Conservation (phyloP, 768 basidiomycete species). For the Lactarius psammicola region DNA sequence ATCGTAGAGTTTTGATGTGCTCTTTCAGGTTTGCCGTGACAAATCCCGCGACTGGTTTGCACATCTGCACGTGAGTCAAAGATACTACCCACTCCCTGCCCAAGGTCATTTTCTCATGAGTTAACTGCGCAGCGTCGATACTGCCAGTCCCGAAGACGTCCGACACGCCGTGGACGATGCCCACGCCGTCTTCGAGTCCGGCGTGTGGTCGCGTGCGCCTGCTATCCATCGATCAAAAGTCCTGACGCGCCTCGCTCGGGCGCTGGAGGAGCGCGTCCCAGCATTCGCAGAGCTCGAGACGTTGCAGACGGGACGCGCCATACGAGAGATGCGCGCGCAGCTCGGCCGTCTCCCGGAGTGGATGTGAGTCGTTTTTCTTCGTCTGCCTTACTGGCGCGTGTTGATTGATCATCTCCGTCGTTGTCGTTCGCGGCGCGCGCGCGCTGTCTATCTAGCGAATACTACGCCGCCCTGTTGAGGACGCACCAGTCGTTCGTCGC, state of each 20-base stretch:
- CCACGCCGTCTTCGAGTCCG: conserved; percentile 59
- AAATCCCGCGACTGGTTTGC: conserved; percentile 69
- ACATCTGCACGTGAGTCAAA: conserved; percentile 49
- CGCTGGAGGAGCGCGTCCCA: conserved; percentile 55
- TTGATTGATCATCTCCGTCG: not conserved
- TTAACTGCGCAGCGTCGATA: conserved; percentile 46
- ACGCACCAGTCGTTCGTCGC: conserved; percentile 69
- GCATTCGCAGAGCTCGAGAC: conserved; percentile 66
- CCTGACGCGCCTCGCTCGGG: conserved; percentile 60
- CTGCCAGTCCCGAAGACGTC: conserved; percentile 54
- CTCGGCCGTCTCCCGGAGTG: conserved; percentile 78
- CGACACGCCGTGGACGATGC: conserved; percentile 51
- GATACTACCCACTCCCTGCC: no score
- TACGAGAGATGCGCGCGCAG: conserved; percentile 82
- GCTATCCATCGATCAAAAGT: conserved; percentile 59
- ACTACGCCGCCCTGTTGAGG: conserved; percentile 70
- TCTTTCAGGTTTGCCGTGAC: conserved; percentile 48
- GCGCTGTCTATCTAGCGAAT: conserved; percentile 51
- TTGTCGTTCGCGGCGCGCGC: no score
- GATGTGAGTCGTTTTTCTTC: conserved; percentile 78
- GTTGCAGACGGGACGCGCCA: conserved; percentile 75
- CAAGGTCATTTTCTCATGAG: not conserved
- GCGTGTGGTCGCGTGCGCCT: conserved; percentile 68
- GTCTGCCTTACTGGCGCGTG: not conserved
- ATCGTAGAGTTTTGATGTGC: no score